Evolutionary conservation across 2,329 filamentous ascomycete species (phyloP), one percentile per base, ranked within the genome.

Genomic region (Epicoccum nigrum): DNA sequence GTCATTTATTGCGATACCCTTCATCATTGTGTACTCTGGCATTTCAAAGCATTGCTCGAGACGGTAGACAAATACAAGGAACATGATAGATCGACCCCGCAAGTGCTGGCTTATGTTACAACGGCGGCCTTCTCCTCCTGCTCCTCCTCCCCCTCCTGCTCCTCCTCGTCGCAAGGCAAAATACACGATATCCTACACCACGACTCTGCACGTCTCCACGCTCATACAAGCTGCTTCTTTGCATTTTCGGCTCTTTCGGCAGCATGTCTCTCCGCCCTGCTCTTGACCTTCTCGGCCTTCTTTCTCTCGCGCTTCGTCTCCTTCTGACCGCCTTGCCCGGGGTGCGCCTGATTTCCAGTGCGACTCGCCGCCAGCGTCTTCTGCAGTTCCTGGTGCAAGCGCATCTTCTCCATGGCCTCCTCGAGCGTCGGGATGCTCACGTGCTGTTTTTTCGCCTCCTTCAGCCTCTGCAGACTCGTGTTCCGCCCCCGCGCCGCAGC

Each of bases 401-500:
- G 62, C 52, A 67, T 39, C 35, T 64, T 68, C 51, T 56, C 44
- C 59, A 67, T 62, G n/a, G 70, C 70, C 45, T 65, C 59, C 43
- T 69, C 65, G 37, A 73, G 38, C 35, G 54, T 62, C 8, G 69
- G 70, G 21, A 72, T 65, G 44, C 51, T 33, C 9, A 62, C 27
- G 2, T 66, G 68, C 41, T 67, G 63, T 34, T 57, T 64, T 57
- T 52, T 51, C 21, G 68, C 70, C 42, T 59, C 55, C 30, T 57
- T 57, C 38, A 74, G 25, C 55, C 72, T 54, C 42, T 61, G 48
- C 31, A 63, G 50, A 37, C 70, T 72, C 16, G 58, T 54, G 13
- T 49, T 23, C 15, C 71, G 57, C 7, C 73, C 72, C 27, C 58
- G 58, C 7, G 69, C 67, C n/a, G 76, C 73, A 54, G 77, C 76